A percentile compares a stretch with the other conserved stretches of the same genome.
These are phyloP conservation scores for Epichloe bromicola DNA, from an alignment of 2,329 filamentous ascomycete genomes.

Conservation along the genomic window DNA sequence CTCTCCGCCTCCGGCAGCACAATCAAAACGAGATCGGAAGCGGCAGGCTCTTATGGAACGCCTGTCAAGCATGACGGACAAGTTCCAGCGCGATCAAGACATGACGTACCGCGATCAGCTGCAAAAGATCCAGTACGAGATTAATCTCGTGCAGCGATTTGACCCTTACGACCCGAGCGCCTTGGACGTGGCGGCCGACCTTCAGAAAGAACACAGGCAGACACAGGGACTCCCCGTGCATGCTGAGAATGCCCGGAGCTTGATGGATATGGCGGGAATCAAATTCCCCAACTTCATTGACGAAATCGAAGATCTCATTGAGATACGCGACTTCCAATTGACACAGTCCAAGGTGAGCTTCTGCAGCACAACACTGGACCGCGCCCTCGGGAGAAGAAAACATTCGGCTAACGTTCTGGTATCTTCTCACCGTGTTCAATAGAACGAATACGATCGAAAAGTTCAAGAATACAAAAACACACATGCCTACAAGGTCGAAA, in stretches of 20 bases:
- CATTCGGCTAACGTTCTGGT: constrained; percentile 1
- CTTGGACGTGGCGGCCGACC: constrained; percentile 56
- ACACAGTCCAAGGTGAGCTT: constrained; percentile 63
- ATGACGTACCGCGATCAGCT: constrained; percentile 78
- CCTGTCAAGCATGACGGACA: constrained; percentile 60
- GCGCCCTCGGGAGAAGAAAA: background rate
- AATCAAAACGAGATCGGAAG: constrained; percentile 82
- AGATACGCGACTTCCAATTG: constrained; percentile 74
- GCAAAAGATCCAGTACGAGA: constrained; percentile 83
- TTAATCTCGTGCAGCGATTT: constrained; percentile 71
- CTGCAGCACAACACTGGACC: background rate
- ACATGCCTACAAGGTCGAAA: constrained; percentile 47
- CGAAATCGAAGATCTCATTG: constrained; percentile 76
- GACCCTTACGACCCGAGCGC: constrained; percentile 65
- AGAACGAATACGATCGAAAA: constrained; percentile 53
- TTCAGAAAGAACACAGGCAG: constrained; percentile 42
- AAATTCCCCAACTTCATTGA: constrained; percentile 77
- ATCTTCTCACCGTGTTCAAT: background rate
- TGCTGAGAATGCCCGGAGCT: constrained; percentile 34
- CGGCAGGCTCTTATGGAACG: constrained; percentile 72
- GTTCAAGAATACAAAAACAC: constrained; percentile 45
- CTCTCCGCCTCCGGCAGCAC: constrained; percentile 25
- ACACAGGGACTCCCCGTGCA: constrained; percentile 26
- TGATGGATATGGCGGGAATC: constrained; percentile 66
- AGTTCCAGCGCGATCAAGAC: constrained; percentile 71